These are phyloP conservation scores for Priceomyces castillae DNA, from an alignment of 805 yeast genomes.

Conservation along the genomic window DNA sequence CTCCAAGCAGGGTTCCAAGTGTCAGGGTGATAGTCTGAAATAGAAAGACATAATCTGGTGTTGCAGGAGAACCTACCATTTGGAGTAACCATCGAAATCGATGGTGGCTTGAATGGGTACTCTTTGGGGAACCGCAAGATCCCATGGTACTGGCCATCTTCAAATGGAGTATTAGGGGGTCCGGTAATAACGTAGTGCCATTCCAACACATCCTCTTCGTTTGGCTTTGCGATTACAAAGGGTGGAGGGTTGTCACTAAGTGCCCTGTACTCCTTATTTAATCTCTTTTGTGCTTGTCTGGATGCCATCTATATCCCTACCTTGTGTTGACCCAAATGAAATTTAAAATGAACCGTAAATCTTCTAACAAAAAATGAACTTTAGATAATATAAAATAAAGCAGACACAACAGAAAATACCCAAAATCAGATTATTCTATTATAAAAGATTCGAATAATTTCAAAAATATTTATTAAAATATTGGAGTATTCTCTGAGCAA, in stretches of 20 bases:
- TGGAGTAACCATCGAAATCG: constrained; percentile 86
- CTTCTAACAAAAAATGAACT: no score
- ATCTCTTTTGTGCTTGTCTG: constrained; percentile 44
- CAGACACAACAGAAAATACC: neutral
- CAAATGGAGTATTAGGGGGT: constrained; percentile 86
- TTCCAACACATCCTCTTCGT: constrained; percentile 81
- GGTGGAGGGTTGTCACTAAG: constrained; percentile 83
- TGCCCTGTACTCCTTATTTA: constrained; percentile 78
- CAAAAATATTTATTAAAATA: neutral
- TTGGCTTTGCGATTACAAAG: constrained; percentile 78
- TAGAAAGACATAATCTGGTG: constrained; percentile 80
- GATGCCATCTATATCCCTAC: constrained; percentile 30
- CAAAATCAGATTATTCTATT: neutral
- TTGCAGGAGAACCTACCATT: constrained; percentile 83
- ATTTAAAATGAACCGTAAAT: neutral
- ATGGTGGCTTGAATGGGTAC: constrained; percentile 90
- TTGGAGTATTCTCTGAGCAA: neutral
- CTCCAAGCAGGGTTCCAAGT: constrained; percentile 98
- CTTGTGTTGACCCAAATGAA: neutral
- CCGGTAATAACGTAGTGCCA: constrained; percentile 95
- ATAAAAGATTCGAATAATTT: neutral
- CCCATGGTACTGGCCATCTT: constrained; percentile 87
- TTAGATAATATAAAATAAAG: neutral
- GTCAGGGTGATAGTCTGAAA: constrained; percentile 94
- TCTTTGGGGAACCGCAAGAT: constrained; percentile 78